Conservation (phyloP, 768 basidiomycete genomes). For the Xerocomus spinulosus region DNA sequence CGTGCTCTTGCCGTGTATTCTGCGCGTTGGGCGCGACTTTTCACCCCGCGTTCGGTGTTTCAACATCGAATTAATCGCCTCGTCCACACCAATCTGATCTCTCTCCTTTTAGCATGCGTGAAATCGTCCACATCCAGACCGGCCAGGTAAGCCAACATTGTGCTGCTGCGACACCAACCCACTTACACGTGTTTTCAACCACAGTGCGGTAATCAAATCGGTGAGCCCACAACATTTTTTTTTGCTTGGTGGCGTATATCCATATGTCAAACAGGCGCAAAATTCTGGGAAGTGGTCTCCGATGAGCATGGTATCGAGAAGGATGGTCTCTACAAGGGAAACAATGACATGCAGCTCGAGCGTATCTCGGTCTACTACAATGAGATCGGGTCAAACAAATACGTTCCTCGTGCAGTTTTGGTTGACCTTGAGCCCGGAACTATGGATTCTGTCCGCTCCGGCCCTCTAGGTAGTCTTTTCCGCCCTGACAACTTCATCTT, state of each 20-base stretch:
- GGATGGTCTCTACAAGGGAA: conserved; percentile 93
- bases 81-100: conserved; percentile 24
- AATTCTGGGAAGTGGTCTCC: conserved; percentile 97
- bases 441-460: conserved; percentile 89
- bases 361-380: conserved; percentile 98
- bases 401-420: conserved; percentile 96
- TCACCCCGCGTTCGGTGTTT: conserved; percentile 16
- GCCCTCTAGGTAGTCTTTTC: conserved; percentile 89
- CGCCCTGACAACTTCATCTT: conserved; percentile 98
- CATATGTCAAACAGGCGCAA: conserved; percentile 58
- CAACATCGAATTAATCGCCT: conserved; percentile 13
- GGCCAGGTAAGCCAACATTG: conserved; percentile 68
- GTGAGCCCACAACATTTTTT: conserved; percentile 43
- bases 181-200: conserved; percentile 29
- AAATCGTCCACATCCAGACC: conserved; percentile 99
- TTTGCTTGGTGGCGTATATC: conserved; percentile 12
- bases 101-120: conserved; percentile 74
- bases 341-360: conserved; percentile 92
- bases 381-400: conserved; percentile 91
- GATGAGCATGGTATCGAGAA: conserved; percentile 96
- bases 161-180: conserved; percentile 5
- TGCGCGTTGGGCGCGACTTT: conserved; percentile 26
- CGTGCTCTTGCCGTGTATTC: conserved; percentile 23
- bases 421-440: conserved; percentile 98
- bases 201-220: conserved; percentile 99